Evolutionary conservation across 192 early-diverging fungal species (phyloP).

Genomic region (Jimgerdemannia flammicorona): DNA sequence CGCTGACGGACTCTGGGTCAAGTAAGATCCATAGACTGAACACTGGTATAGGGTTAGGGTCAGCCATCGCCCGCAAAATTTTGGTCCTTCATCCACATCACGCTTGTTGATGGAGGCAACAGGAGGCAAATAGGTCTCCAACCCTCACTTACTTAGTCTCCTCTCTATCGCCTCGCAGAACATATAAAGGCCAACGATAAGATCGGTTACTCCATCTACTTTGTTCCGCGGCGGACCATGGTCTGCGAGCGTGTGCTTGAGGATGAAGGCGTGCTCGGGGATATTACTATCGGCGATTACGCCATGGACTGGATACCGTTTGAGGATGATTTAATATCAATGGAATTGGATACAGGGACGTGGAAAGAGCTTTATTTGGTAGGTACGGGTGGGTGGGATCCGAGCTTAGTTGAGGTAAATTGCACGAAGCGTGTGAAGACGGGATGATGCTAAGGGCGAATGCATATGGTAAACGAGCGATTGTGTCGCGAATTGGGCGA

Average conservation of each 20-base stretch:
- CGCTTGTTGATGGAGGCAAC: too few relatives aligned
- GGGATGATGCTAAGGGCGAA: too few relatives aligned
- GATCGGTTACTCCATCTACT: constrained; percentile 67
- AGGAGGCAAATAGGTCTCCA: too few relatives aligned
- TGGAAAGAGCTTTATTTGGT: constrained; percentile 80
- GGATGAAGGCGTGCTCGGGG: constrained; percentile 88
- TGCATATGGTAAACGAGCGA: not conserved
- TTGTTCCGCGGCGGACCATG: constrained; percentile 86
- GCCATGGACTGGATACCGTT: constrained; percentile 88
- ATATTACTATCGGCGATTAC: constrained; percentile 82
- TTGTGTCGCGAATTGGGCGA: too few relatives aligned
- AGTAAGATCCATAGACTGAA: constrained; percentile 4
- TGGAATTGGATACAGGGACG: constrained; percentile 76
- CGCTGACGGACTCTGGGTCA: not conserved
- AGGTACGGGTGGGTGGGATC: not conserved
- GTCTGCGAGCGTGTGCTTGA: constrained; percentile 93
- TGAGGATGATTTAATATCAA: constrained; percentile 85
- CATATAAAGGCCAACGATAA: not conserved
- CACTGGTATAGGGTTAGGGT: too few relatives aligned
- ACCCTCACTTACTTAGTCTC: not conserved
- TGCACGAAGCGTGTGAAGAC: too few relatives aligned
- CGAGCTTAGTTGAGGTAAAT: too few relatives aligned
- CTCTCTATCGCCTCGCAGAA: constrained; percentile 9
- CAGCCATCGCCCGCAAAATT: too few relatives aligned
- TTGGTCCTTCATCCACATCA: too few relatives aligned